These are phyloP conservation scores for Suillus fuscotomentosus DNA, from an alignment of 768 basidiomycete genomes.

Conservation along the genomic window DNA sequence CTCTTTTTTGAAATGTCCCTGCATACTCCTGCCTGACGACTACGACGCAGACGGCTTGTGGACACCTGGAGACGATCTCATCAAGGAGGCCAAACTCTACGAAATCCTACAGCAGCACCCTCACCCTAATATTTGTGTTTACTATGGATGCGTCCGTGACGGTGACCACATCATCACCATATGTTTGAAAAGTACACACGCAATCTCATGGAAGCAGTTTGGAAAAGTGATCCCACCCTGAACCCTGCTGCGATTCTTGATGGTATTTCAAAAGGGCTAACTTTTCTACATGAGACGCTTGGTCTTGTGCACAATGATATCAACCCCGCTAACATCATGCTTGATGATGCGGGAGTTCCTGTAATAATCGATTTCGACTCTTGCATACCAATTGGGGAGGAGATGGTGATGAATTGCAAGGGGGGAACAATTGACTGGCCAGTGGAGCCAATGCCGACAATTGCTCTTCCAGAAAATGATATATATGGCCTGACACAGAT, in stretches of 20 bases:
- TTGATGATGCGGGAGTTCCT: constrained; percentile 17
- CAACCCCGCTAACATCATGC: constrained; percentile 25
- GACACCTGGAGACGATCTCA: not conserved
- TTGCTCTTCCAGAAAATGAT: not conserved
- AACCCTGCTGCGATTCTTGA: not conserved
- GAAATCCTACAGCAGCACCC: constrained; percentile 8
- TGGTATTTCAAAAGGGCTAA: constrained; percentile 18
- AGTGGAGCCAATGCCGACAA: not conserved
- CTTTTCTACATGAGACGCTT: constrained; percentile 21
- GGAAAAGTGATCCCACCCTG: not conserved
- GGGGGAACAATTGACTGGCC: not conserved
- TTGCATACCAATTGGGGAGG: constrained; percentile 5
- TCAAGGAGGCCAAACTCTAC: constrained; percentile 3
- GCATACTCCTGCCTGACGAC: not conserved
- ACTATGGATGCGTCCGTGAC: constrained; percentile 19
- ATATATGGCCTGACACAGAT: not conserved
- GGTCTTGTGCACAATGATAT: constrained; percentile 29
- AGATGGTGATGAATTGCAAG: not conserved
- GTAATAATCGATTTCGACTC: constrained; percentile 25
- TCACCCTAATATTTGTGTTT: constrained; percentile 21
- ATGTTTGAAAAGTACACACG: constrained; percentile 9
- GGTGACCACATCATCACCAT: constrained; percentile 15
- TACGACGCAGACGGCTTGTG: no score
- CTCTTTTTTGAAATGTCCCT: not conserved
- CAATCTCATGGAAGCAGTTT: constrained; percentile 1